Conservation (phyloP, 176 grass and related monocot genomes). For the Triticum monococcum region DNA sequence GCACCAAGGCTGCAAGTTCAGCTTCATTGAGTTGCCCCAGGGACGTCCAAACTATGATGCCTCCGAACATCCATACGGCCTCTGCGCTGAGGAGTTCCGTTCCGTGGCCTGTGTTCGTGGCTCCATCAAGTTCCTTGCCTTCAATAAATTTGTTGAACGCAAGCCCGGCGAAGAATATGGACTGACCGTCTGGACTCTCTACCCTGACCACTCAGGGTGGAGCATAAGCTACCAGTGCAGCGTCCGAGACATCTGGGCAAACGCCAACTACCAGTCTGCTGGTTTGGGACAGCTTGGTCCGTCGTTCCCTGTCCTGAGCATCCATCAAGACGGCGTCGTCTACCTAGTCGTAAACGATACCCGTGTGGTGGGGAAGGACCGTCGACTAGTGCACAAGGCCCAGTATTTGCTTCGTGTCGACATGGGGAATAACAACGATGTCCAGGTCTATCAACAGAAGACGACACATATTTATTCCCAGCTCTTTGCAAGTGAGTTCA, state of each 20-base stretch:
- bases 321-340: background rate
- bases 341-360: background rate
- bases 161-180: too few species aligned
- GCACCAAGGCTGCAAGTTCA: background rate
- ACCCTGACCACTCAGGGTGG: background rate
- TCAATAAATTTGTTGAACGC: background rate
- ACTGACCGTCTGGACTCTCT: conserved; percentile 5
- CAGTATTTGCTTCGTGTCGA: conserved; percentile 4
- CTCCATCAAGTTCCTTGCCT: background rate
- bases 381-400: background rate
- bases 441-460: background rate
- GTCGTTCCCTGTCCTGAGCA: background rate
- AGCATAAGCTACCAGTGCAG: background rate
- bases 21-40: background rate
- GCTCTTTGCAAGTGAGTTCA: background rate
- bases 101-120: background rate
- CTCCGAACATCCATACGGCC: background rate
- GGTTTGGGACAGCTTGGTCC: background rate
- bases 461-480: background rate
- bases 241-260: background rate
- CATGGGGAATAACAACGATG: background rate
- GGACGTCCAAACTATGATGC: background rate
- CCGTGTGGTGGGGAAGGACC: background rate
- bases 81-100: background rate
- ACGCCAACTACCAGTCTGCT: background rate